Percentiles rank a stretch among this genome's conserved stretches.
These are phyloP conservation scores for Pseudocercospora vitis DNA, from an alignment of 2,329 filamentous ascomycete genomes.

Conservation along the genomic window DNA sequence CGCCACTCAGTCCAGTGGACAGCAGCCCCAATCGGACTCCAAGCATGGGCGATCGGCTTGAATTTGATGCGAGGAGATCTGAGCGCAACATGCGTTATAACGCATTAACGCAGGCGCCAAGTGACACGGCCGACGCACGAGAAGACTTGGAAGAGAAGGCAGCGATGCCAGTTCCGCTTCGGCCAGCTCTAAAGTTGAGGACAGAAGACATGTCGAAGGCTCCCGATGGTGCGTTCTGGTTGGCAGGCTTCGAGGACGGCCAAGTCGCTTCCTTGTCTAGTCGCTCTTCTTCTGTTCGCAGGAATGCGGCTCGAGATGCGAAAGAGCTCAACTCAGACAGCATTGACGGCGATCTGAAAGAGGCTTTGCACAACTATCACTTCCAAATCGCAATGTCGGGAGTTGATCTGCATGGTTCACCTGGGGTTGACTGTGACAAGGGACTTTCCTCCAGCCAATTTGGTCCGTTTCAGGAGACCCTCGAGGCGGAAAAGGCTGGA, in stretches of 20 bases:
- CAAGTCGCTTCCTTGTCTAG: neutral
- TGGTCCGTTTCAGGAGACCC: neutral
- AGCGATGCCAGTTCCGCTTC: neutral
- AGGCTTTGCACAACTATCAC: conserved; percentile 22
- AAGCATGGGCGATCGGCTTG: conserved; percentile 28
- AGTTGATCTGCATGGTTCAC: conserved; percentile 8
- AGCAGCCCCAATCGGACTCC: conserved; percentile 16
- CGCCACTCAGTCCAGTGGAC: conserved; percentile 8
- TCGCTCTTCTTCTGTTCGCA: neutral
- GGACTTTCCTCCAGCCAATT: neutral
- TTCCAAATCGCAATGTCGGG: conserved; percentile 23
- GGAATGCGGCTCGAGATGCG: neutral
- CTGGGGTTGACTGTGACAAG: neutral
- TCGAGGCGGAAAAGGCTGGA: neutral
- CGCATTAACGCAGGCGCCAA: conserved; percentile 17
- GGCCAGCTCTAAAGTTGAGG: neutral
- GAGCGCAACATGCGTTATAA: conserved; percentile 34
- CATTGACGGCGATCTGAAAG: conserved; percentile 19
- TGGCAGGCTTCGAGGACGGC: neutral
- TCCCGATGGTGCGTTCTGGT: neutral
- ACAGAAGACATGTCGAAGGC: neutral
- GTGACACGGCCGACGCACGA: neutral
- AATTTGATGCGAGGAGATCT: conserved; percentile 31
- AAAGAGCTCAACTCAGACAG: conserved; percentile 19
- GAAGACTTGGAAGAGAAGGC: neutral